Evolutionary conservation across 2,329 filamentous ascomycete genomes (phyloP).

Genomic region (Didymella exigua): DNA sequence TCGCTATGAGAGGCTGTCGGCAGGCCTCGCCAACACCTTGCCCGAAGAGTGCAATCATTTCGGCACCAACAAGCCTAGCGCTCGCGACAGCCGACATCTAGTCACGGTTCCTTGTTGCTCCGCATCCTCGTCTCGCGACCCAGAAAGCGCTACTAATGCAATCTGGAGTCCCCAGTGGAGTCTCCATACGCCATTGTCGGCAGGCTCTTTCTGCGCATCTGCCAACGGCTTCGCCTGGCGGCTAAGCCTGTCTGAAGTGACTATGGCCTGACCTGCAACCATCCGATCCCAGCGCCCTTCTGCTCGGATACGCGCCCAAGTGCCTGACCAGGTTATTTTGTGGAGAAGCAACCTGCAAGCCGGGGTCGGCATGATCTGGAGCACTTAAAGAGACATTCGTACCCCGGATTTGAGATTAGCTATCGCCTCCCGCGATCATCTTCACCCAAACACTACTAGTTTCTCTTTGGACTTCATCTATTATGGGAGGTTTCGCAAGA

Average conservation of each 20-base stretch:
- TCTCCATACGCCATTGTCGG: slow-evolving; percentile 15
- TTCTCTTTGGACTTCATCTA: slow-evolving; percentile 12
- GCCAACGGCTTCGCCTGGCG: slow-evolving; percentile 14
- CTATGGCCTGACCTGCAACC: slow-evolving; percentile 15
- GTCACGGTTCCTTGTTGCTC: slow-evolving; percentile 4
- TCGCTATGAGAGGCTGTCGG: slow-evolving; percentile 10
- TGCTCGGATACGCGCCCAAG: slow-evolving; percentile 25
- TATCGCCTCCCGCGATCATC: slow-evolving; percentile 9
- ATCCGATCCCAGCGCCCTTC: slow-evolving; percentile 10
- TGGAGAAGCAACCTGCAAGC: slow-evolving; percentile 25
- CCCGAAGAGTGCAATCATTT: background rate
- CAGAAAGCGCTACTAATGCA: slow-evolving; percentile 17
- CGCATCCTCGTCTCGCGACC: slow-evolving; percentile 18
- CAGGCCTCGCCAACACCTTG: slow-evolving; percentile 11
- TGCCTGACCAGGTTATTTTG: slow-evolving; percentile 21
- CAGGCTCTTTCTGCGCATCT: background rate
- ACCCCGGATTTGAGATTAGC: slow-evolving; percentile 32
- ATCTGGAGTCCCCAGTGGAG: slow-evolving; percentile 28
- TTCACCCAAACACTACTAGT: background rate
- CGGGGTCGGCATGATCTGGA: slow-evolving; percentile 15
- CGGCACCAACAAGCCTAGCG: slow-evolving; percentile 8
- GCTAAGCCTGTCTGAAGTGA: slow-evolving; percentile 5
- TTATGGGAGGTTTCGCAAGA: slow-evolving; percentile 50
- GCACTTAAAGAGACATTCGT: slow-evolving; percentile 27
- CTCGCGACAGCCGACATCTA: slow-evolving; percentile 18